Conservation (phyloP, 2,329 filamentous ascomycete species). For the Diaporthe caulivora region DNA sequence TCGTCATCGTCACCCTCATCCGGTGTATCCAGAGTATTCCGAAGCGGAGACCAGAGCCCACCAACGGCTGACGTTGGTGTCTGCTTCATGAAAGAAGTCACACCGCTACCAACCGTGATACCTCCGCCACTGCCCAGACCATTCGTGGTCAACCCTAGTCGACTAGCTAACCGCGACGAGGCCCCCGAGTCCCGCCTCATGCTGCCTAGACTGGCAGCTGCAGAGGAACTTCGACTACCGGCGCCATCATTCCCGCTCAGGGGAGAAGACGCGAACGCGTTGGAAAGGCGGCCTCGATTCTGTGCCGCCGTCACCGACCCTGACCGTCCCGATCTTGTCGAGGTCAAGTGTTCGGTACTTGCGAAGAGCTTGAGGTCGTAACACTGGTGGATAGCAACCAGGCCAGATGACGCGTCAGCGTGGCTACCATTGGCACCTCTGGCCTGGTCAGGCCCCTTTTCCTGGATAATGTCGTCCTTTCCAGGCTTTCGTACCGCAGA, state of each 20-base stretch:
- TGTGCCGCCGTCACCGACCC: conserved; percentile 48
- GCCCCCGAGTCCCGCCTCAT: conserved; percentile 48
- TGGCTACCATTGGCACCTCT: conserved; percentile 36
- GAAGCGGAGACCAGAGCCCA: conserved; percentile 60
- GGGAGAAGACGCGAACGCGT: conserved; percentile 51
- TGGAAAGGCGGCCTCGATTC: conserved; percentile 55
- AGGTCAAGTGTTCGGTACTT: conserved; percentile 78
- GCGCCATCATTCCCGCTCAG: conserved; percentile 41
- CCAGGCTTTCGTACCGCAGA: conserved; percentile 78
- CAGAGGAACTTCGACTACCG: conserved; percentile 59
- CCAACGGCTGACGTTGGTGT: conserved; percentile 1
- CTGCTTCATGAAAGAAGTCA: conserved; percentile 49
- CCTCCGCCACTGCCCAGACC: conserved; percentile 51
- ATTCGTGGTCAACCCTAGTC: conserved; percentile 36
- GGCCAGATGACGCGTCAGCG: conserved; percentile 42
- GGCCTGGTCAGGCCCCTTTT: conserved; percentile 43
- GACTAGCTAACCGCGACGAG: conserved; percentile 34
- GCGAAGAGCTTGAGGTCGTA: conserved; percentile 83
- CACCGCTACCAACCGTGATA: conserved; percentile 55
- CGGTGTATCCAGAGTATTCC: conserved; percentile 46
- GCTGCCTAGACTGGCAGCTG: conserved; percentile 54
- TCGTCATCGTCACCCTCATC: conserved; percentile 66
- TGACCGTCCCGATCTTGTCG: conserved; percentile 41
- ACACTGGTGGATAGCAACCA: conserved; percentile 66
- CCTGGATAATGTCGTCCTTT: conserved; percentile 47